Base-by-base conservation (phyloP, 352 stramenopile species). In the Globisporangium echinulatum region DNA sequence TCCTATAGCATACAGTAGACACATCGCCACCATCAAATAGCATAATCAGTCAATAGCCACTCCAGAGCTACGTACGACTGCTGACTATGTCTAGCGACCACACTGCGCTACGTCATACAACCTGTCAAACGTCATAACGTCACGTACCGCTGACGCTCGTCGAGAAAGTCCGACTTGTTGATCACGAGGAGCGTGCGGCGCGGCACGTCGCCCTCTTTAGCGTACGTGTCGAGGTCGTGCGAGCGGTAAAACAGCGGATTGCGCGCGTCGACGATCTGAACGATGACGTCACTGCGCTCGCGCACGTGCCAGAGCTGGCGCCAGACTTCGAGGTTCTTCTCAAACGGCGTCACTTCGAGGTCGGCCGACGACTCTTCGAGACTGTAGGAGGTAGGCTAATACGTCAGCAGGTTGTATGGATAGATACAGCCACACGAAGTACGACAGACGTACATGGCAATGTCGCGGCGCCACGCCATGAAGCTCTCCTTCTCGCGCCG, bases 281-380 rank as follows among this genome's bases (percentile, higher is more conserved):
- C 81, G 54, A 99, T 86, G 52, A 99, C 87, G 57, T 99, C 89
- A 76, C 90, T 98, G 62, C 96, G 84, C 74, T 99, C 98, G 47
- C 98, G 83, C 19, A 99, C 97, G 42, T 98, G 86, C 98, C 98
- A 99, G 7, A 99, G 75, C 74, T 99, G 98, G 44, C 97, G 88
- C 98, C 98, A 99, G 36, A 99, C 97, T 64, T 99, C 96, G 47
- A 99, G 59, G 74, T 99, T 99, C 79, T 99, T 99, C 79, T 99
- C 98, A 68, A 99, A 99, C 15, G 98, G 98, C 15, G 97, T 99
- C 38, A 99, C 95, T 63, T 93, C 88, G 38, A 91, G 68, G 52
- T 86, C 72, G 6, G 92, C 82, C 7, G 82, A 82, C 15, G 86
- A 87, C 56, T 76, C 70, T 61, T 96, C 86, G 46, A 94, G 58